phyloP scores from a whole-genome alignment of 106 monocot genomes.

The Amphibolis antarctica region DNA sequence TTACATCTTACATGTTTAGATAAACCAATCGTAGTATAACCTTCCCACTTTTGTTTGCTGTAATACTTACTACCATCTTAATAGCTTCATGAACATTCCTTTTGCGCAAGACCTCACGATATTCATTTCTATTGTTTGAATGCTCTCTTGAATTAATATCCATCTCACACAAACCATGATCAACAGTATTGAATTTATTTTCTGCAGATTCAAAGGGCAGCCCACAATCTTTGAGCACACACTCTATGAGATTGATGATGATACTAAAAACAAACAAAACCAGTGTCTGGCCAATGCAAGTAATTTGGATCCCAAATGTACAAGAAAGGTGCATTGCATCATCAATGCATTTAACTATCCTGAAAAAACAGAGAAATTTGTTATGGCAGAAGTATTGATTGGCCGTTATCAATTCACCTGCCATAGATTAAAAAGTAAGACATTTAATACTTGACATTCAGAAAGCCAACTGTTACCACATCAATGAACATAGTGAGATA shows the following conservation, averaged over 20 bases:
- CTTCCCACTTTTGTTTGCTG: constrained; percentile 37
- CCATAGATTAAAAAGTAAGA: neutral
- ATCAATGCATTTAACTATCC: constrained; percentile 68
- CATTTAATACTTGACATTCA: no score
- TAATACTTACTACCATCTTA: constrained; percentile 50
- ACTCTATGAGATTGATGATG: constrained; percentile 48
- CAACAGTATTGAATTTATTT: constrained; percentile 10
- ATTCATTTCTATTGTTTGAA: constrained; percentile 31
- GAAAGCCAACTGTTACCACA: no score
- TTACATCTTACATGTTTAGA: constrained; percentile 60
- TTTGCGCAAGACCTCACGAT: constrained; percentile 32
- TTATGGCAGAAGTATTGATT: neutral
- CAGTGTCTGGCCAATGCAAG: constrained; percentile 46
- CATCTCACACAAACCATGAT: constrained; percentile 18
- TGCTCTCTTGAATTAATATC: constrained; percentile 34
- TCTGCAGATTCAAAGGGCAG: constrained; percentile 28
- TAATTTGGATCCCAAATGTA: constrained; percentile 35
- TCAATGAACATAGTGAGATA: no score
- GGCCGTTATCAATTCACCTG: neutral
- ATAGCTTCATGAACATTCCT: constrained; percentile 47
- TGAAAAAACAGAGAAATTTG: constrained; percentile 22
- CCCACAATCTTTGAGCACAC: constrained; percentile 61
- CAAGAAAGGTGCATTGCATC: constrained; percentile 55
- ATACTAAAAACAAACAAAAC: constrained; percentile 52
- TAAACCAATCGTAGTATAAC: constrained; percentile 56